Percentiles rank a stretch among this genome's conserved stretches.
phyloP scores from a whole-genome alignment of 257 asterid species.

The Ophiorrhiza pumila region DNA sequence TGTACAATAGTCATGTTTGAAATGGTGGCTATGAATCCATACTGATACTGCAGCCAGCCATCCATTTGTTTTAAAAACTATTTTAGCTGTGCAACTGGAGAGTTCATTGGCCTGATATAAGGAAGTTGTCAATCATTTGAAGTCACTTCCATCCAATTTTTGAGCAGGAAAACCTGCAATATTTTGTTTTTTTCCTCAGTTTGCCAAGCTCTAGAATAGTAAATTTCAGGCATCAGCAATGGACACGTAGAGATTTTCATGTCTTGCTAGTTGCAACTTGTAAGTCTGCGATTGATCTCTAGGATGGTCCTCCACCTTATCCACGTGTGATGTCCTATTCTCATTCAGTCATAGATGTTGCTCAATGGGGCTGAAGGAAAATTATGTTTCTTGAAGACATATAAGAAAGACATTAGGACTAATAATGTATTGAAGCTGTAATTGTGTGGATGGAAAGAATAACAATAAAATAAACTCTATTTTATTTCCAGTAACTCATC shows the following conservation, averaged over 20 bases:
- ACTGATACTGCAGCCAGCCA: neutral
- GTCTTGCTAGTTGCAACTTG: slow-evolving; percentile 16
- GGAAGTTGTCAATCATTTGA: slow-evolving; percentile 16
- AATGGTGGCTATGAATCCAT: neutral
- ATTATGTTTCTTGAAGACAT: neutral
- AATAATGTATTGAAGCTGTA: too few species aligned
- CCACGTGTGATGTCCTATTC: slow-evolving; percentile 2
- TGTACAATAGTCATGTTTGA: neutral
- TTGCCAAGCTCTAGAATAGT: neutral
- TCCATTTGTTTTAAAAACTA: neutral
- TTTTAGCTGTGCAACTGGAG: too few species aligned
- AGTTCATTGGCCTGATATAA: neutral
- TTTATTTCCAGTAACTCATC: too few species aligned
- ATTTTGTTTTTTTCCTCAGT: neutral
- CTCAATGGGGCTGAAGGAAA: neutral
- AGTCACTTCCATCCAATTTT: slow-evolving; percentile 10
- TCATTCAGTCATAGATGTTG: neutral
- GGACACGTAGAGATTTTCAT: neutral
- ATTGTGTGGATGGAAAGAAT: too few species aligned
- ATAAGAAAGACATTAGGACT: neutral
- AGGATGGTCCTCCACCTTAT: slow-evolving; percentile 2
- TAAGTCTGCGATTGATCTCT: neutral
- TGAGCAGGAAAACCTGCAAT: neutral
- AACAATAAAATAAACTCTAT: too few species aligned
- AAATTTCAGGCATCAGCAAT: slow-evolving; percentile 9